Base-by-base conservation (phyloP, 2,329 filamentous ascomycete species). In the Ramularia collo-cygni region DNA sequence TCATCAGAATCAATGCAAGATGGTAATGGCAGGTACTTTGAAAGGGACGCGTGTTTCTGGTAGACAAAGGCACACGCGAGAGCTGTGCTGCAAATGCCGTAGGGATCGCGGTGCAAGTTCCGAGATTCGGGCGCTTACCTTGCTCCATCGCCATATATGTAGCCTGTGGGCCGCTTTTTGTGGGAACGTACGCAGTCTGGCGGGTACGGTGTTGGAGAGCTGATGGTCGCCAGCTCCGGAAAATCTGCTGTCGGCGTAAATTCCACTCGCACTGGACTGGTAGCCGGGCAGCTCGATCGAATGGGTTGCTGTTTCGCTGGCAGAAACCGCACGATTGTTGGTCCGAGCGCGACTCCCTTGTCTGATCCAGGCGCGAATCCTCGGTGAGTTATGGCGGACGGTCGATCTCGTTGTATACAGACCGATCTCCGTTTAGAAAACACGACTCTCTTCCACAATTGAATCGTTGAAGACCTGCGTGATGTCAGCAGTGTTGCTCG, bases 131-230 rank as follows among this genome's bases (percentile, higher is more conserved):
- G 37, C 42, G 47, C 55, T 56, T 52, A 59, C 57, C 56, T 58
- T 52, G 53, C 39, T 59, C 56, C 56, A 58, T 58, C 33, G 44
- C 52, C 32, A 55, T 54, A 44, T 46, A 51, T 49, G 36, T 39
- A 13, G 24, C 43, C 27, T 8, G 18, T 13, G 19, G 31, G 35
- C 40, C 24, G 35, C 32, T 13, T 28, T 30, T 10, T 29, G 15
- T 28, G 14, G 24, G 21, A 24, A 24, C 10, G 21, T 10, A 24
- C 21, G 21, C 21, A 24, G 21, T 24, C 21, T 6, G 10, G 21
- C 21, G 10, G 21, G 21, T 8, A 16, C 9, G 35, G 15, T 29
- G 18, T 29, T 21, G 19, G 35, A 24, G 15, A 24, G 21, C 10
- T 24, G 21, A 10, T 6, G 21, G 21, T 24, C 21, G 21, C 21